Base-by-base conservation (phyloP, 805 yeast species). In the Pichia pseudocactophila region DNA sequence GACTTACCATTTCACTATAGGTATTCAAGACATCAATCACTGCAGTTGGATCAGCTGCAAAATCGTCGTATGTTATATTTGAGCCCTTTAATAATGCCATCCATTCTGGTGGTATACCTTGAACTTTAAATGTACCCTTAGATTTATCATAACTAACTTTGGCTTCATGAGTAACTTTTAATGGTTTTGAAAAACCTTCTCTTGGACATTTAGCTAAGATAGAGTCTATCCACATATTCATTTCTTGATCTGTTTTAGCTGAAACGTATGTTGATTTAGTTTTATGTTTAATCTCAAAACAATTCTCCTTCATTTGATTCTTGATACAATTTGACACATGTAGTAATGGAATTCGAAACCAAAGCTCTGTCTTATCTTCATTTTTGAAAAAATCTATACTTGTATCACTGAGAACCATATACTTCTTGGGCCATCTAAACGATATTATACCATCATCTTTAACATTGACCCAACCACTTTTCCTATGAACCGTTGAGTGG, bases 381-480 rank as follows among this genome's bases (percentile, higher is more conserved):
- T 66, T 72, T 55, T 83, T 86, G 65, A 80, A 84, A 50, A 90
- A 76, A 43, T 80, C 82, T 44, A 90, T 63, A 36, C 80, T 74
- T 33, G 82, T 73, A 49, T 88, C 96, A 51, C 77, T 76, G 38
- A 90, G 67, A 6, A 85, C 82, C 65, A 90, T 67, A 61, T 70
- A 90, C 53, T 92, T 75, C 57, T 88, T 88, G 45, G 89, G 88
- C 98, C 98, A 90, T 51, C 95, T 69, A 59, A 89, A 88, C 6
- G 88, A 76, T 49, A 86, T 75, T 48, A 90, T 66, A 12, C 97
- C 96, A 53, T 90, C 97, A 53, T 90, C 97, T 60, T 86, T 89
- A 45, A 87, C 79, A 42, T 84, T 83, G 18, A 87, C 89, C 95
- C 96, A 89, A 0, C 97, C 96, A 44, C 76, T 71, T 44, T 74